phyloP scores from a whole-genome alignment of 331 rosid genomes.

The Ulmus americana region DNA sequence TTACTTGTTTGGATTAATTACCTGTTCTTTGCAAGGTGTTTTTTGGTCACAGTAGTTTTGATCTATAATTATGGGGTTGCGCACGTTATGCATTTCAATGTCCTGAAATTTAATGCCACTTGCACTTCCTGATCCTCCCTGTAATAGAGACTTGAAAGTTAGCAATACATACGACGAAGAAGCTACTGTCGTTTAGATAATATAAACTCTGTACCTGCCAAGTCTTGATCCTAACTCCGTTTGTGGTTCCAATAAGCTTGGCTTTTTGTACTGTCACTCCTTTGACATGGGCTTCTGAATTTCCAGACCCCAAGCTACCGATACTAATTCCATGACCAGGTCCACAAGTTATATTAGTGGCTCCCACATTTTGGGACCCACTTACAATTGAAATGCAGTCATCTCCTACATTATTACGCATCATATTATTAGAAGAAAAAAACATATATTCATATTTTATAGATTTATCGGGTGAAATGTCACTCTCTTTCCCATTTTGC shows the following conservation, averaged over 20 bases:
- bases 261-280: slow-evolving; percentile 15
- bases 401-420: slow-evolving; percentile 15
- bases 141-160: not conserved
- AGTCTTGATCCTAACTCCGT: slow-evolving; percentile 34
- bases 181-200: too few species aligned
- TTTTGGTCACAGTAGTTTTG: slow-evolving; percentile 26
- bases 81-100: slow-evolving; percentile 28
- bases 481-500: too few species aligned
- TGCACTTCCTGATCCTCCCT: slow-evolving; percentile 34
- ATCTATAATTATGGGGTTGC: slow-evolving; percentile 32
- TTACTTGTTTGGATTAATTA: not conserved
- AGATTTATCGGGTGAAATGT: too few species aligned
- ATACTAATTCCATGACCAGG: slow-evolving; percentile 35
- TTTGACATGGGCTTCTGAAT: slow-evolving; percentile 19
- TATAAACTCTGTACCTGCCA: slow-evolving; percentile 15
- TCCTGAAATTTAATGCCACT: slow-evolving; percentile 21
- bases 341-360: slow-evolving; percentile 26
- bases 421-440: not conserved
- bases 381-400: slow-evolving; percentile 32
- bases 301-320: slow-evolving; percentile 22
- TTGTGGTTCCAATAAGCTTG: slow-evolving; percentile 16
- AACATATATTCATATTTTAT: too few species aligned
- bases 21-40: slow-evolving; percentile 20
- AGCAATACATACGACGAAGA: too few species aligned
- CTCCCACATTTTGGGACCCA: slow-evolving; percentile 23